These are phyloP conservation scores for Saccharomycopsis sp. DNA, from an alignment of 805 yeast species.

Conservation along the genomic window DNA sequence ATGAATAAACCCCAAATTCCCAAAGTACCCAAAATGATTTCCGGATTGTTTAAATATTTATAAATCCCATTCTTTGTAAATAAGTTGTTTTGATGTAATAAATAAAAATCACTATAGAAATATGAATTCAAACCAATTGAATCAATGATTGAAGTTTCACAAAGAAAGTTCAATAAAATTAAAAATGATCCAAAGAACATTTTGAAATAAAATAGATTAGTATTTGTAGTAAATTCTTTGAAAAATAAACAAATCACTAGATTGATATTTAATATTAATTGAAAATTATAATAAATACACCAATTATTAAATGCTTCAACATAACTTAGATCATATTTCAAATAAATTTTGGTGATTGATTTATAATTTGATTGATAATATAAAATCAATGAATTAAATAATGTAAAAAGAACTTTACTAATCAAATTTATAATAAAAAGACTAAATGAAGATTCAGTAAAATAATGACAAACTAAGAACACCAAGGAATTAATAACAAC, in stretches of 20 bases:
- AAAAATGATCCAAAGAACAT: conserved; percentile 48
- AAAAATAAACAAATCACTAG: conserved; percentile 33
- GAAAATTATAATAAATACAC: conserved; percentile 51
- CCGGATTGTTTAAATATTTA: conserved; percentile 75
- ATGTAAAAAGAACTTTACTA: conserved; percentile 40
- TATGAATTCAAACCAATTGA: conserved; percentile 81
- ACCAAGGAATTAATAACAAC: conserved; percentile 33
- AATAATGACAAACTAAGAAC: conserved; percentile 24
- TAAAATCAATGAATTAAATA: conserved; percentile 40
- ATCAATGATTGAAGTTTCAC: conserved; percentile 54
- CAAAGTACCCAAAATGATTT: conserved; percentile 64
- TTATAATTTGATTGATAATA: conserved; percentile 49
- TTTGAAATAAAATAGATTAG: conserved; percentile 39
- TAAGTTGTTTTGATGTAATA: conserved; percentile 40
- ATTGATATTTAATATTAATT: conserved; percentile 46
- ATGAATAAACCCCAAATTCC: conserved; percentile 69
- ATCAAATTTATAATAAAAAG: conserved; percentile 33
- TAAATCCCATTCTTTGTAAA: conserved; percentile 74
- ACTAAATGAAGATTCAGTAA: conserved; percentile 24
- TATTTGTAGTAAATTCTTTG: conserved; percentile 23
- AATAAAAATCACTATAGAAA: conserved; percentile 81
- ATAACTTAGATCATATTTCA: conserved; percentile 54
- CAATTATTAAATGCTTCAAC: conserved; percentile 62
- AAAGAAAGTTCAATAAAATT: conserved; percentile 54
- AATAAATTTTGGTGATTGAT: conserved; percentile 52